Base-by-base conservation (phyloP, 345 rosid species). In the Brassica cretica region DNA sequence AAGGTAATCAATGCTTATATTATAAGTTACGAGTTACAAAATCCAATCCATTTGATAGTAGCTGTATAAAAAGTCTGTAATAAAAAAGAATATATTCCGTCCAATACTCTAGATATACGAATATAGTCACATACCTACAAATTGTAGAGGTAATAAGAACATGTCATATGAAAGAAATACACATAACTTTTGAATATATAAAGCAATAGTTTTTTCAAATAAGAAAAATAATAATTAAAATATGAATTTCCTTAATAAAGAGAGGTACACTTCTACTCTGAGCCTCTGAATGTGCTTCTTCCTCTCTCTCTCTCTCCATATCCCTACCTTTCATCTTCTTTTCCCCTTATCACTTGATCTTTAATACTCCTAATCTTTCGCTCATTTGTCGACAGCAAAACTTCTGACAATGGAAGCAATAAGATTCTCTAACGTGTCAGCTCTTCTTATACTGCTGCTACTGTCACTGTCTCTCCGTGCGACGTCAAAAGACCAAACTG, bases 401-500 rank as follows among this genome's bases (percentile, higher is more conserved):
- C 46, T 65, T 77, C 79, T 74, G 35, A 19, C 71, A 70, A 89
- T 87, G 91, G 84, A 71, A 82, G 76, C 2, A 37, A 6, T 35
- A 33, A 68, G 67, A 76, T 63, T 82, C 64, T 82, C 68, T 37
- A 2, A 62, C n/a, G 7, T 72, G 75, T 55, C 81, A 9, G 3
- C 72, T 25, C 46, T 85, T 30, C 11, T 81, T 0, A 8, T 76
- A 10, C 30, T 59, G 5, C 63, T 85, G 5, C 76, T 82, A 65
- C 55, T 71, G 9, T 29, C 75, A 51, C 73, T 79, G 64, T 9
- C 82, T 82, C 32, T 73, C 8, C 15, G 39, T 15, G 58, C 60
- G 0, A 12, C 85, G 24, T 70, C 90, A 51, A 88, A 83, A 61
- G 82, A 87, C 83, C 87, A 87, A 82, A 73, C 82, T 24, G 82